phyloP scores from a whole-genome alignment of 495 filamentous ascomycete species.

The Talaromyces liani region DNA sequence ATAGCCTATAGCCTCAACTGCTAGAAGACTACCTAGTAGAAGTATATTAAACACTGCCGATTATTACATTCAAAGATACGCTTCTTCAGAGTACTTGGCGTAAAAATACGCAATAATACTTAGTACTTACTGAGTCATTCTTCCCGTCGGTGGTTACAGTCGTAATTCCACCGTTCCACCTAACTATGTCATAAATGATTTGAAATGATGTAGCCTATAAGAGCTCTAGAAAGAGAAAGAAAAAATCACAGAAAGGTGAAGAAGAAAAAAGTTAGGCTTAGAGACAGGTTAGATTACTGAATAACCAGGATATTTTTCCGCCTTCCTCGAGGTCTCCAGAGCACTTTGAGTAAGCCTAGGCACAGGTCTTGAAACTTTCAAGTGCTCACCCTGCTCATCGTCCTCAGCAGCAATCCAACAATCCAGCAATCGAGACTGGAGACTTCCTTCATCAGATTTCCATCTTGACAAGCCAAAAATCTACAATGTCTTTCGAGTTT shows the following conservation, averaged over 20 bases:
- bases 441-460: not conserved
- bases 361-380: not conserved
- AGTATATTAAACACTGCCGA: not conserved
- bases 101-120: not conserved
- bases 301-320: not conserved
- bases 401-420: not conserved
- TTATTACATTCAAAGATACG: not conserved
- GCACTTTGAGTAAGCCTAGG: not conserved
- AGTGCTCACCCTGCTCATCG: not conserved
- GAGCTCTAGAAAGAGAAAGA: not conserved
- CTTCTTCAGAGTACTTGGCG: not conserved
- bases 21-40: too few species aligned
- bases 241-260: not conserved
- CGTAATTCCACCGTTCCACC: not conserved
- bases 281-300: not conserved
- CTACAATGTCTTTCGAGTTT: constrained; percentile 1
- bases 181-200: not conserved
- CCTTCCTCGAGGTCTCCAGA: not conserved
- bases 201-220: not conserved
- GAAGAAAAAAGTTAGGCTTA: not conserved
- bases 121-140: not conserved
- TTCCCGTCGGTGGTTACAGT: not conserved
- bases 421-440: not conserved
- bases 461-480: not conserved
- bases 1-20: not conserved